A percentile compares a stretch with the other conserved stretches of the same genome.
These are phyloP conservation scores for Verruconis gallopava DNA, from an alignment of 2,329 filamentous ascomycete species.

Conservation along the genomic window DNA sequence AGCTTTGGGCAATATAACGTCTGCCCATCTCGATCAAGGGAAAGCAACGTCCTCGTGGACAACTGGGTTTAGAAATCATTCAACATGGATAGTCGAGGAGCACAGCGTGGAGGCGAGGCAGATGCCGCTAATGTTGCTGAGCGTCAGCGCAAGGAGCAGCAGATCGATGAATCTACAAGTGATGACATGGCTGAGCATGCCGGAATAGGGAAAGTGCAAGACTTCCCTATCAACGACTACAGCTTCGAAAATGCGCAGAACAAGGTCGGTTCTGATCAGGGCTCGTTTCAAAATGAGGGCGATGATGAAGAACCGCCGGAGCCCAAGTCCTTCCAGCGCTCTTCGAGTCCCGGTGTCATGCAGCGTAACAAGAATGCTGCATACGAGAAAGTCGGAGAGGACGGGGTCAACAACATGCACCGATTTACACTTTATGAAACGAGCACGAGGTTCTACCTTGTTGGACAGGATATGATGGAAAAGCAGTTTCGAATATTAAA, in stretches of 20 bases:
- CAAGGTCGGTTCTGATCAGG: too few species aligned
- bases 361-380: constrained; percentile 25
- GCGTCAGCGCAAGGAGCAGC: not conserved
- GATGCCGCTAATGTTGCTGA: not conserved
- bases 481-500: constrained; percentile 83
- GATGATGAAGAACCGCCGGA: constrained; percentile 29
- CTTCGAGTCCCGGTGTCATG: constrained; percentile 25
- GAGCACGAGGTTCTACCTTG: constrained; percentile 81
- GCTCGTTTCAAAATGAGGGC: constrained; percentile 22
- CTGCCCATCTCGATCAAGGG: too few species aligned
- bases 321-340: constrained; percentile 25
- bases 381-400: constrained; percentile 30
- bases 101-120: not conserved
- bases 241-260: too few species aligned
- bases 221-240: constrained; percentile 8
- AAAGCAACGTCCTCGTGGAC: too few species aligned
- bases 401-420: constrained; percentile 54
- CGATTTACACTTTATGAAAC: constrained; percentile 98
- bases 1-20: too few species aligned
- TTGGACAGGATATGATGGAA: constrained; percentile 84
- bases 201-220: not conserved
- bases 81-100: too few species aligned
- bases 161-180: not conserved
- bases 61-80: too few species aligned
- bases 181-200: not conserved